Percentiles rank a stretch among this genome's conserved stretches.
These are phyloP conservation scores for Fusarium sp. DNA, from an alignment of 2,329 filamentous ascomycete genomes.

Conservation along the genomic window DNA sequence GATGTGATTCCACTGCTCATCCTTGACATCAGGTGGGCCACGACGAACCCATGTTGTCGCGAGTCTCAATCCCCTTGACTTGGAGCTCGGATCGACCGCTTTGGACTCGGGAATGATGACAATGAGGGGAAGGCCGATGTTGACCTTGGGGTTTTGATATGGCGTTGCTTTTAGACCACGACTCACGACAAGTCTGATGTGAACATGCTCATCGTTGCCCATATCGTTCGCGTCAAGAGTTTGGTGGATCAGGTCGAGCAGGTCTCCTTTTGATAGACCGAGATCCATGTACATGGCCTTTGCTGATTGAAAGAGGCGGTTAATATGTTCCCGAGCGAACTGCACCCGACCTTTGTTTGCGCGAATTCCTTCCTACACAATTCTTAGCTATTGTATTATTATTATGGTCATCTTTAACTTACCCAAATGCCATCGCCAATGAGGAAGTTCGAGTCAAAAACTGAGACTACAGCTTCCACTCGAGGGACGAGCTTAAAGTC, in stretches of 20 bases:
- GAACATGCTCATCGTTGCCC: constrained; percentile 1
- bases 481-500: neutral
- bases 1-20: constrained; percentile 17
- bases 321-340: constrained; percentile 1
- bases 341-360: constrained; percentile 15
- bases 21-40: neutral
- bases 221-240: constrained; percentile 12
- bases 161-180: neutral
- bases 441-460: constrained; percentile 8
- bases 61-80: neutral
- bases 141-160: neutral
- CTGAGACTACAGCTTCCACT: constrained; percentile 1
- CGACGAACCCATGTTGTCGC: constrained; percentile 8
- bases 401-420: accelerated
- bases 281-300: constrained; percentile 24
- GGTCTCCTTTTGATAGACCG: neutral
- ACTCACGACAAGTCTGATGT: constrained; percentile 9
- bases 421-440: constrained; percentile 24
- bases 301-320: neutral
- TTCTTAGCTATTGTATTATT: accelerated
- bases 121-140: constrained; percentile 1
- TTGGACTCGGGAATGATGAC: constrained; percentile 18
- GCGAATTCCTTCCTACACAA: constrained; percentile 2
- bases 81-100: constrained; percentile 9
- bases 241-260: neutral